Percentiles rank a stretch among this genome's conserved stretches.
phyloP scores from a whole-genome alignment of 2,329 filamentous ascomycete species.

The Sordariomycetes sp. region DNA sequence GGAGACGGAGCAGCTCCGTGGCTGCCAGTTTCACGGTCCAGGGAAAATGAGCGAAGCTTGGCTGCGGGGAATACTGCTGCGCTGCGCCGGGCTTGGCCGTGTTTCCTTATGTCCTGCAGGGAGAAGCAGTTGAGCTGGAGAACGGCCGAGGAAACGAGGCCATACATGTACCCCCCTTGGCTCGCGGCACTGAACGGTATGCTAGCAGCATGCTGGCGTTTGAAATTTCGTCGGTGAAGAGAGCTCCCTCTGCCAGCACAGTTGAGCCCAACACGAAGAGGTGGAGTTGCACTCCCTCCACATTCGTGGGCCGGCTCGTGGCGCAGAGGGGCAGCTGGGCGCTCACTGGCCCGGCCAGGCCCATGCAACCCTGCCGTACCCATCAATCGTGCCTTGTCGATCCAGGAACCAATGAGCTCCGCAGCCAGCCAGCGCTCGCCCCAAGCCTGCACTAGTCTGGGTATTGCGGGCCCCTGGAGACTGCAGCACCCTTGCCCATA shows the following conservation, averaged over 20 bases:
- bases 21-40: not conserved
- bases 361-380: constrained; percentile 3
- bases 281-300: not conserved
- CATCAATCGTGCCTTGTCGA: not conserved
- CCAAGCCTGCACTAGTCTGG: not conserved
- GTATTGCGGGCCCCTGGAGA: not conserved
- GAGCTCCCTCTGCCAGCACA: not conserved
- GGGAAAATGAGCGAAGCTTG: not conserved
- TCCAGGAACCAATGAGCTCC: constrained; percentile 4
- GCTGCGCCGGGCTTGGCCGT: not conserved
- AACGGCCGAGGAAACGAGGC: no score
- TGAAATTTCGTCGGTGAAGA: not conserved
- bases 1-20: not conserved
- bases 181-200: no score
- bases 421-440: constrained; percentile 1
- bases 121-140: not conserved
- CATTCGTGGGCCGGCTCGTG: not conserved
- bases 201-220: not conserved
- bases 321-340: no score
- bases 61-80: not conserved
- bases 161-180: not conserved
- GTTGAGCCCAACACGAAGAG: not conserved
- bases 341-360: no score
- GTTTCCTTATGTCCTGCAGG: not conserved
- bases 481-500: constrained; percentile 3